phyloP scores from a whole-genome alignment of 129 eudicot species.

The Flaveria sonorensis region DNA sequence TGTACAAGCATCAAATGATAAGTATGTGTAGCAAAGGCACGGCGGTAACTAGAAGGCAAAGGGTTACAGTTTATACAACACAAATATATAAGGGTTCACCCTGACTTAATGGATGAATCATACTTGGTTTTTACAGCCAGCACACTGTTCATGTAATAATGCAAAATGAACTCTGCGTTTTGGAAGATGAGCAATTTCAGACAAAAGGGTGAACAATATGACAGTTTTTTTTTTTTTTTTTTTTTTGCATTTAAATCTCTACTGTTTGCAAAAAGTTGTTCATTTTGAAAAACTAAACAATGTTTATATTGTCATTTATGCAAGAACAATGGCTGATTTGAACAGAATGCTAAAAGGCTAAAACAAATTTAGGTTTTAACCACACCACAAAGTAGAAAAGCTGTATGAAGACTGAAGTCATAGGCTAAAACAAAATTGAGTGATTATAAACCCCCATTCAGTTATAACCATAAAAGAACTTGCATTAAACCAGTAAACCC shows the following conservation, averaged over 20 bases:
- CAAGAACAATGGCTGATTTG: background rate
- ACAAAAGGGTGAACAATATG: background rate
- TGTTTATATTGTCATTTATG: background rate
- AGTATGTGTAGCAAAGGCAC: background rate
- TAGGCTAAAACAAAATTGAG: background rate
- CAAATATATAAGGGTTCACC: background rate
- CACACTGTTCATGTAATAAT: background rate
- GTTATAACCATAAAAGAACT: too few relatives aligned
- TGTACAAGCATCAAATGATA: slow-evolving; percentile 6
- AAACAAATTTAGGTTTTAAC: background rate
- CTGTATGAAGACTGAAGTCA: background rate
- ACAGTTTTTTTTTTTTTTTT: background rate
- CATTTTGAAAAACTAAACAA: slow-evolving; percentile 2
- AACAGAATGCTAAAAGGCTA: background rate
- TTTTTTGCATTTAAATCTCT: slow-evolving; percentile 3
- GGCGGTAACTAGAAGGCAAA: background rate
- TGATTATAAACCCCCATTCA: too few relatives aligned
- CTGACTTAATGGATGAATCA: background rate
- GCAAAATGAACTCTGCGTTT: background rate
- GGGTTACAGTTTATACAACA: background rate
- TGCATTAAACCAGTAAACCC: background rate
- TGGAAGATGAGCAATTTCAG: background rate
- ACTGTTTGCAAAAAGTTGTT: background rate
- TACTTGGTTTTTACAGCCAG: background rate
- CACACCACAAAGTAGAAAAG: background rate